Percentiles rank a stretch among this genome's conserved stretches.
Evolutionary conservation across 1,284 basidiomycete species (phyloP).

Genomic region (Apiotrichum akiyoshidainum): DNA sequence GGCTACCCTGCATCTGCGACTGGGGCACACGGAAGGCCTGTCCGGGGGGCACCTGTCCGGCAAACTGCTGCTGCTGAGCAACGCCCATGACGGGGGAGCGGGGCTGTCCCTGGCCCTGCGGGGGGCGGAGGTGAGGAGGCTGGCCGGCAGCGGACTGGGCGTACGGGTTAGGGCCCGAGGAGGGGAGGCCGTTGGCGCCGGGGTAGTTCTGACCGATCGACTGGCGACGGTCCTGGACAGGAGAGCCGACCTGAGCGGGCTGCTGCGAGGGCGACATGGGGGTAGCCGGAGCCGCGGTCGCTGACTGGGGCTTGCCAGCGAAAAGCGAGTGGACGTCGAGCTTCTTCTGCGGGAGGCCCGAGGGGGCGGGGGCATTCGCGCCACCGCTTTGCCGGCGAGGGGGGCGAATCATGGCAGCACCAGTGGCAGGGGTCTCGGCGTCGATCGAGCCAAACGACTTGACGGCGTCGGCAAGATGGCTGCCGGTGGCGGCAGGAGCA

Average conservation of each 20-base stretch:
- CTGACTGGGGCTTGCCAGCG: conserved; percentile 34
- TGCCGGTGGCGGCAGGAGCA: conserved; percentile 48
- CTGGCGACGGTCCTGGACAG: conserved; percentile 32
- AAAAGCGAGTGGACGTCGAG: conserved; percentile 44
- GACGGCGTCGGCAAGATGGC: conserved; percentile 54
- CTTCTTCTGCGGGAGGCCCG: conserved; percentile 29
- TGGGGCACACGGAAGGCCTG: conserved; percentile 31
- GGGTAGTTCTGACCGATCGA: conserved; percentile 29
- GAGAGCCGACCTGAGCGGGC: conserved; percentile 17
- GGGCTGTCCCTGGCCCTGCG: conserved; percentile 29
- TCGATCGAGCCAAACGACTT: conserved; percentile 74
- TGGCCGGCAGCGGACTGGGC: conserved; percentile 21
- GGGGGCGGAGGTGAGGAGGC: conserved; percentile 30
- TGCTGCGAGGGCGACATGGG: conserved; percentile 24
- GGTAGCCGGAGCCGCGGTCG: conserved; percentile 14
- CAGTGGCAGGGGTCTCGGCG: conserved; percentile 51
- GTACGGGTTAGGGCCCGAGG: conserved; percentile 20
- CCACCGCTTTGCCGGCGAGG: conserved; percentile 38
- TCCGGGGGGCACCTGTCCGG: conserved; percentile 17
- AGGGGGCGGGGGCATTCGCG: conserved; percentile 19
- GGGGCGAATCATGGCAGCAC: conserved; percentile 35
- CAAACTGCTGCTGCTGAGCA: conserved; percentile 18
- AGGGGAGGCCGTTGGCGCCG: conserved; percentile 29
- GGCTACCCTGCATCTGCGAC: conserved; percentile 19
- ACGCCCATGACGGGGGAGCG: conserved; percentile 34